Percentiles rank a stretch among this genome's conserved stretches.
These are phyloP conservation scores for Porphyrellus sp. DNA, from an alignment of 1,284 basidiomycete species.

Conservation along the genomic window DNA sequence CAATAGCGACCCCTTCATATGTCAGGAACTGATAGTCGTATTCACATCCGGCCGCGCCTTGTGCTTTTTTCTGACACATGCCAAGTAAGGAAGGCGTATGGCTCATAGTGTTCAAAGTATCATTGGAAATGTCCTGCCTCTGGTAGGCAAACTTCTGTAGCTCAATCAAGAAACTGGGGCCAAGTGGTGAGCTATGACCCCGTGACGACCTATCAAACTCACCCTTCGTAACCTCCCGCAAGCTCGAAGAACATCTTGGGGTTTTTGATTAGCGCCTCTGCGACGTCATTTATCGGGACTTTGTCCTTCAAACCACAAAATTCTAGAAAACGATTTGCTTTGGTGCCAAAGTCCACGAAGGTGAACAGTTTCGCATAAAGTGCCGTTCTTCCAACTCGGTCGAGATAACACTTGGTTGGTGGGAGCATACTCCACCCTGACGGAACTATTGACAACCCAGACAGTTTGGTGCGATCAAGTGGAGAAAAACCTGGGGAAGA, in stretches of 20 bases:
- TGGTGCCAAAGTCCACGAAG: not conserved
- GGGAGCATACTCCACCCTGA: not conserved
- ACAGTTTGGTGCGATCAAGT: not conserved
- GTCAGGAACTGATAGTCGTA: not conserved
- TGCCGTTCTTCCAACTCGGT: not conserved
- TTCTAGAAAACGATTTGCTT: not conserved
- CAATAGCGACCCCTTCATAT: not conserved
- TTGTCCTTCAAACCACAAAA: conserved; percentile 1
- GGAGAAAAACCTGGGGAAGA: not conserved
- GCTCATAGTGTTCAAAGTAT: not conserved
- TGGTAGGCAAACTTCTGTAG: conserved; percentile 1
- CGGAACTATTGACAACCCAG: not conserved
- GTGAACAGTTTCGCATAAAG: not conserved
- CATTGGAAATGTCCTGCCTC: not conserved
- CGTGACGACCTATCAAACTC: not conserved
- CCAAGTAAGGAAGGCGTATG: not conserved
- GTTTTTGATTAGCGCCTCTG: not conserved
- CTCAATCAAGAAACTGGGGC: conserved; percentile 3
- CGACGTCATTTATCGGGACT: not conserved
- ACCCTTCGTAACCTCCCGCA: not conserved
- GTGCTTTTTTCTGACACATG: not conserved
- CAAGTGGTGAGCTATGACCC: not conserved
- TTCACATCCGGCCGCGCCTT: not conserved
- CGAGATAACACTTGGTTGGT: not conserved
- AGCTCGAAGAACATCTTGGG: not conserved